These are phyloP conservation scores for Penicillium sp. DNA, from an alignment of 2,329 filamentous ascomycete species.

Conservation along the genomic window DNA sequence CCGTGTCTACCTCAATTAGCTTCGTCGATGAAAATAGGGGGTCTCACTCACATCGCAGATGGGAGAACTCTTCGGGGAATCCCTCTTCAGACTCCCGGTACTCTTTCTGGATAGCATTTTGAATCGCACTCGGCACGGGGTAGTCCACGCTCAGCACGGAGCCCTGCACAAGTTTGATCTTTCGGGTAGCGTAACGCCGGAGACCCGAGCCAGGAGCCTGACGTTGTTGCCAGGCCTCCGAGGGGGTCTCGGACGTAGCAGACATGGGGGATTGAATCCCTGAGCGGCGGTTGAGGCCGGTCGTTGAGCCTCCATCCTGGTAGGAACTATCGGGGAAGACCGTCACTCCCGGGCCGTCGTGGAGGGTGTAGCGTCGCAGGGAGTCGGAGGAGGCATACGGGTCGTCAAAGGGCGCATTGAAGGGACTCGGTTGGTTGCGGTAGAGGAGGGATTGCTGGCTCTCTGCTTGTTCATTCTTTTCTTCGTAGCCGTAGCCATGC, in stretches of 20 bases:
- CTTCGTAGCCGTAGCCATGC: constrained; percentile 22
- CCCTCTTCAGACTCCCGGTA: constrained; percentile 85
- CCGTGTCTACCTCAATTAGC: constrained; percentile 63
- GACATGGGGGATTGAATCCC: constrained; percentile 56
- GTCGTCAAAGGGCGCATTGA: constrained; percentile 50
- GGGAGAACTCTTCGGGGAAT: constrained; percentile 86
- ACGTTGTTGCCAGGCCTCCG: constrained; percentile 72
- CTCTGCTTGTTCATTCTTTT: constrained; percentile 21
- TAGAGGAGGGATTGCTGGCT: constrained; percentile 29
- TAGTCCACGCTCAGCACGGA: constrained; percentile 96
- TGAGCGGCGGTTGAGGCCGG: constrained; percentile 46
- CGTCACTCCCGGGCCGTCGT: constrained; percentile 53
- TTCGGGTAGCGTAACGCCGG: constrained; percentile 90
- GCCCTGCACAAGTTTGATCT: constrained; percentile 96
- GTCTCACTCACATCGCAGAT: constrained; percentile 73
- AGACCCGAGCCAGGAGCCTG: constrained; percentile 66
- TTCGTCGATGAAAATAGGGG: not conserved
- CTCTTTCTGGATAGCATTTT: constrained; percentile 90
- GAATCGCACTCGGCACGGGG: constrained; percentile 93
- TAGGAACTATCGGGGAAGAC: constrained; percentile 53
- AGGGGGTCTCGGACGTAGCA: constrained; percentile 64
- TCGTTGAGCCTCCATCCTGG: constrained; percentile 47
- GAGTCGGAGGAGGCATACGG: constrained; percentile 42
- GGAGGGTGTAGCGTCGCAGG: constrained; percentile 33
- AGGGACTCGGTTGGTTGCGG: constrained; percentile 42